These are phyloP conservation scores for Gleditsia sinensis DNA, from an alignment of 306 rosid genomes.

Conservation along the genomic window DNA sequence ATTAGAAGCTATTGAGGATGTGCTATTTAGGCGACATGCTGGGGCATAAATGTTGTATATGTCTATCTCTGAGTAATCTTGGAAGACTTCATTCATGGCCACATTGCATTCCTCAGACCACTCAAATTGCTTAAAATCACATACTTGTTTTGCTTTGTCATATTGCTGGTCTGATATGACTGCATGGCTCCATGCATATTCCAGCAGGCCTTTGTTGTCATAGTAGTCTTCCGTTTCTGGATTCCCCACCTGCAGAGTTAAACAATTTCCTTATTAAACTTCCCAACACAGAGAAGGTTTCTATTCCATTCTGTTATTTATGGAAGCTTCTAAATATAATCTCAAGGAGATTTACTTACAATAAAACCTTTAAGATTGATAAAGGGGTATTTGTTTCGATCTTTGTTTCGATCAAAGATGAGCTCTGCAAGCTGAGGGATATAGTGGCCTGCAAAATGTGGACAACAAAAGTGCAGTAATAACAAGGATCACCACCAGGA, in stretches of 20 bases:
- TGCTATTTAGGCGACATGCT: conserved; percentile 33
- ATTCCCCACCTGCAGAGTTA: conserved; percentile 49
- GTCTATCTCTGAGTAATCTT: conserved; percentile 52
- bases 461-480: not conserved
- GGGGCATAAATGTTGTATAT: conserved; percentile 66
- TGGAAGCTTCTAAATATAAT: no score
- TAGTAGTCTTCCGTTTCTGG: conserved; percentile 54
- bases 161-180: conserved; percentile 55
- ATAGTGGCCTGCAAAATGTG: conserved; percentile 51
- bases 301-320: not conserved
- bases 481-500: no score
- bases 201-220: conserved; percentile 49
- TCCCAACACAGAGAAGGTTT: no score
- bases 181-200: conserved; percentile 72
- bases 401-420: conserved; percentile 53
- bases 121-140: conserved; percentile 45
- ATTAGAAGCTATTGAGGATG: conserved; percentile 32
- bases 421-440: conserved; percentile 62
- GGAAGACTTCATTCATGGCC: conserved; percentile 43
- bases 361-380: conserved; percentile 63
- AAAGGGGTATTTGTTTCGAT: conserved; percentile 35
- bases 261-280: not conserved
- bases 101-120: conserved; percentile 55
- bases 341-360: conserved; percentile 49
- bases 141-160: conserved; percentile 48